Base-by-base conservation (phyloP, 2,329 filamentous ascomycete genomes). In the Amauroascus niger region DNA sequence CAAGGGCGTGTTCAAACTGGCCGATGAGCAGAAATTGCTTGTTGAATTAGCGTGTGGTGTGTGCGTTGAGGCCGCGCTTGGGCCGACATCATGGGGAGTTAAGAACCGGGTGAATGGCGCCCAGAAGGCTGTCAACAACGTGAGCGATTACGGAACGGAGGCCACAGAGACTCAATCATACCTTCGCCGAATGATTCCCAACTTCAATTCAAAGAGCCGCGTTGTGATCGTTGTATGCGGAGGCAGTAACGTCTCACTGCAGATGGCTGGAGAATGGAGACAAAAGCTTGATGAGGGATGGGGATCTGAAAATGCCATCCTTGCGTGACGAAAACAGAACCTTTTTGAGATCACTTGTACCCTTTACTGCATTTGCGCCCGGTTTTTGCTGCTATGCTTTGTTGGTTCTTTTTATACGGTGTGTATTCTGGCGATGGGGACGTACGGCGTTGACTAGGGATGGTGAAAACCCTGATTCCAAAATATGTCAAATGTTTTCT, bases 21-120 rank as follows among this genome's bases (percentile, higher is more conserved):
- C 87, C 8, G 86, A 96, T 59, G 88, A 95, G 57, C 87, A 90
- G 61, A 74, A 86, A 24, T 71, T 91, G 54, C 74, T 95, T 54
- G 87, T 95, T 2, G 91, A 97, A 72, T 75, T 85, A 33, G 83
- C 89, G 0, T 96, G 91, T 66, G 89, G 90, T 0, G 88, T 91
- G 5, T 86, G 84, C 50, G 70, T 95, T 11, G 87, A 73, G 55
- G 70, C 68, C 30, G 70, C 66, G 9, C 60, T 73, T 45, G 70
- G 69, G 55, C 63, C 63, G 13, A 57, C 54, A 18, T 51, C 47
- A 20, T 54, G 40, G 49, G 53, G 35, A 13, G 18, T 41, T 14
- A 55, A 50, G 49, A 53, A 37, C n/a, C 32, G 2, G 33, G 33
- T 53, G 55, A 57, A 43, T 57, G 59, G 33, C 30, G 26, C 22